Percentiles rank a stretch among this genome's conserved stretches.
Evolutionary conservation across 148 eudicot genomes (phyloP).

Genomic region (Diospyros lotus): DNA sequence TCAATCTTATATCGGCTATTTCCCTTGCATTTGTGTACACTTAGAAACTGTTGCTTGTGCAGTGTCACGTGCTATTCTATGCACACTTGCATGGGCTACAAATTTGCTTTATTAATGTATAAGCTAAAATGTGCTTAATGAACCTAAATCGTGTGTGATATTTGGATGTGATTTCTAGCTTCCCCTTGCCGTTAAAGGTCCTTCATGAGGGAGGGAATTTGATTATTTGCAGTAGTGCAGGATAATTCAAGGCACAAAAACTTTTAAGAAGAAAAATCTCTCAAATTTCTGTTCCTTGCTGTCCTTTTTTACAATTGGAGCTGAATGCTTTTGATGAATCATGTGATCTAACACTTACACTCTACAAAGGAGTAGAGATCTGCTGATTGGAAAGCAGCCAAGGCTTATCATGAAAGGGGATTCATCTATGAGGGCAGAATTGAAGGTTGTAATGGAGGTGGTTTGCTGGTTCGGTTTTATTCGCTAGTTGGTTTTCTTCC

Average conservation of each 20-base stretch:
- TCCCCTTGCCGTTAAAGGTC: not conserved
- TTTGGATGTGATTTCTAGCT: not conserved
- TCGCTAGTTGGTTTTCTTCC: slow-evolving; percentile 98
- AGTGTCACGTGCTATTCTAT: not conserved
- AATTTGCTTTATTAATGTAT: not conserved
- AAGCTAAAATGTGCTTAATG: not conserved
- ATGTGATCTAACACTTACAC: slow-evolving; percentile 40
- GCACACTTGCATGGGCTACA: not conserved
- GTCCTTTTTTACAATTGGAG: not conserved
- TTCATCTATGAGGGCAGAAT: slow-evolving; percentile 64
- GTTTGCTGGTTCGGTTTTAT: slow-evolving; percentile 71
- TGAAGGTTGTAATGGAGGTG: slow-evolving; percentile 84
- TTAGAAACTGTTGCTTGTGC: not conserved
- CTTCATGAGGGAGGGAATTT: not conserved
- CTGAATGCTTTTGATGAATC: slow-evolving; percentile 13
- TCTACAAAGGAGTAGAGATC: slow-evolving; percentile 81
- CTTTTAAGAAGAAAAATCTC: not conserved
- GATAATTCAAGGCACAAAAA: slow-evolving; percentile 1
- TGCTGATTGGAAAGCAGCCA: slow-evolving; percentile 92
- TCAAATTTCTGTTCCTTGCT: not conserved
- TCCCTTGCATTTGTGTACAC: not conserved
- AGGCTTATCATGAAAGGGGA: slow-evolving; percentile 52
- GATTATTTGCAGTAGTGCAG: not conserved
- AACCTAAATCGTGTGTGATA: not conserved
- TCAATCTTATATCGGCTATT: not conserved